Base-by-base conservation (phyloP, 2,329 filamentous ascomycete species). In the Neofusicoccum laricinum region DNA sequence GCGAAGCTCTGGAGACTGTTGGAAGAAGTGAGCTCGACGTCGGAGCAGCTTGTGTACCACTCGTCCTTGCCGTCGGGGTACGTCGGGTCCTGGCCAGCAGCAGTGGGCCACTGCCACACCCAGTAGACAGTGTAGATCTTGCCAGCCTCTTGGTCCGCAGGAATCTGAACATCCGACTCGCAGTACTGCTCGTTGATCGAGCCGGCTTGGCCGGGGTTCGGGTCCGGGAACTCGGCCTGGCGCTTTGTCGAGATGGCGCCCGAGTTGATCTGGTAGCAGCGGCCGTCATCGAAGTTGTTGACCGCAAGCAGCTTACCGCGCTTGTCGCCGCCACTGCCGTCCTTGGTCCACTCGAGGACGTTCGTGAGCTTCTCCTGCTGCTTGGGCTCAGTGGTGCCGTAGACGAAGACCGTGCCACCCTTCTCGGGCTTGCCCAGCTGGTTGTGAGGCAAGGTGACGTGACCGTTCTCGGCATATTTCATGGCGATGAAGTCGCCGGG, bases 51-150 rank as follows among this genome's bases (percentile, higher is more conserved):
- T 3, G 82, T 85, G 72, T 86, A 86, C 67, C 78, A 83, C 71
- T 86, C 81, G 66, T 80, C 78, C 67, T 80, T 82, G 61, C 75
- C 75, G 40, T 67, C 83, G 64, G 7, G 74, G 70, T 76, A 71
- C 17, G 77, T 66, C 75, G 48, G 71, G 36, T 70, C 45, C 75
- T 59, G 77, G 79, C 77, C 72, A 17, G 67, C 67, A 75, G 64
- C 73, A 32, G 86, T 88, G 2, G 90, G 89, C 91, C 91, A 97
- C 76, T 95, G 89, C 93, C 93, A 97, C 61, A 96, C 88, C 93
- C 93, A 97, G 81, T 96, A 95, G 59, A 96, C 78, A 3, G 91
- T 93, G 74, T 92, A 90, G 41, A 82, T 82, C 21, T 86, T 83
- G 43, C 86, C 86, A 8, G 81, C 76, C 21, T 83, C 77, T 61